These are phyloP conservation scores for Tetrapisispora namnaoensis DNA, from an alignment of 805 yeast genomes.

Conservation along the genomic window DNA sequence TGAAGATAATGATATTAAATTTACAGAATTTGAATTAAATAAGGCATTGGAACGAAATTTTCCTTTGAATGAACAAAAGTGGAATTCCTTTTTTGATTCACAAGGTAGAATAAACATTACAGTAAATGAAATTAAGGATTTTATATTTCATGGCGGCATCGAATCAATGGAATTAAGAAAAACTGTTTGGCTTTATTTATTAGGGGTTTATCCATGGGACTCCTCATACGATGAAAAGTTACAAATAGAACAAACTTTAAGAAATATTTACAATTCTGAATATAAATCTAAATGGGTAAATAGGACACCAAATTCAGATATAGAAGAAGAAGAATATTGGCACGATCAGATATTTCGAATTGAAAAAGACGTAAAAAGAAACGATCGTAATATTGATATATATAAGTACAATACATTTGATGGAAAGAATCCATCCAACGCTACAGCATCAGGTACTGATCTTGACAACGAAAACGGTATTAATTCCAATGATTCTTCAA, in stretches of 20 bases:
- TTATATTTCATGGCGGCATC: slow-evolving; percentile 87
- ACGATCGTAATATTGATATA: slow-evolving; percentile 68
- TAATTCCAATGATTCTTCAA: slow-evolving; percentile 33
- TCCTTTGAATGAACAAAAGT: slow-evolving; percentile 45
- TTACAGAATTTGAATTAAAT: slow-evolving; percentile 31
- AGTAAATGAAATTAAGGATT: slow-evolving; percentile 63
- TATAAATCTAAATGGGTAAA: slow-evolving; percentile 67
- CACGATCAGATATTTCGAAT: slow-evolving; percentile 82
- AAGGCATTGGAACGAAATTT: slow-evolving; percentile 54
- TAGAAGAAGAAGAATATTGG: slow-evolving; percentile 59
- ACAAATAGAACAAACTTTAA: slow-evolving; percentile 45
- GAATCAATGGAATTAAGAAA: slow-evolving; percentile 41
- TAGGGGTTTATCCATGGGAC: slow-evolving; percentile 86
- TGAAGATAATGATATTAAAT: slow-evolving; percentile 19
- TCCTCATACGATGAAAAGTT: slow-evolving; percentile 60
- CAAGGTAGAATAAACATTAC: slow-evolving; percentile 69
- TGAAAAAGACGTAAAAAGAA: slow-evolving; percentile 87
- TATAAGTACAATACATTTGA: slow-evolving; percentile 37
- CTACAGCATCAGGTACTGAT: slow-evolving; percentile 10
- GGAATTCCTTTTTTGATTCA: slow-evolving; percentile 77
- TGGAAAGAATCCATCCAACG: slow-evolving; percentile 32
- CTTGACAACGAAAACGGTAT: slow-evolving; percentile 28
- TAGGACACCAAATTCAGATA: slow-evolving; percentile 20
- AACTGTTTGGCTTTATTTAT: slow-evolving; percentile 78
- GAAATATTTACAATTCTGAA: slow-evolving; percentile 43